These are phyloP conservation scores for Fermentozyma sake DNA, from an alignment of 1,139 yeast genomes.

Conservation along the genomic window DNA sequence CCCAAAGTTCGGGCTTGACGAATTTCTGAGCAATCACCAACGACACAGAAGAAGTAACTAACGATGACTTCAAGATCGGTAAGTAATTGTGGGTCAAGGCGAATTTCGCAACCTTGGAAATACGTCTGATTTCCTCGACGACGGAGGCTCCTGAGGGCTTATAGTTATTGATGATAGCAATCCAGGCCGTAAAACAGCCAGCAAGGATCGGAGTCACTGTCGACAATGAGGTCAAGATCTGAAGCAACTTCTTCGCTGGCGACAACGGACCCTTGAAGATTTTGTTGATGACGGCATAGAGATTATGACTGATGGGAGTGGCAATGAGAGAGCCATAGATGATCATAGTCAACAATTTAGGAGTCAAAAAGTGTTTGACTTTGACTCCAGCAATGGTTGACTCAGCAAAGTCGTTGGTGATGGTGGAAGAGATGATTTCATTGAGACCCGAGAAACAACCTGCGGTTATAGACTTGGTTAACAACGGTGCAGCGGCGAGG, in stretches of 20 bases:
- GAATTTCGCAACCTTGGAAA: slow-evolving; percentile 16
- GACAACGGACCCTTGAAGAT: slow-evolving; percentile 38
- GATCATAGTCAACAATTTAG: slow-evolving; percentile 61
- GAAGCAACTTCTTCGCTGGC: slow-evolving; percentile 42
- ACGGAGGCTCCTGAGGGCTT: slow-evolving; percentile 8
- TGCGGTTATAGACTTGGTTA: slow-evolving; percentile 59
- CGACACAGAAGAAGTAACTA: slow-evolving; percentile 60
- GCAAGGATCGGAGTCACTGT: slow-evolving; percentile 64
- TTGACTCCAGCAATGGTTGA: slow-evolving; percentile 15
- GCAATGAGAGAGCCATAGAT: slow-evolving; percentile 65
- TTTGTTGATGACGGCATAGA: slow-evolving; percentile 44
- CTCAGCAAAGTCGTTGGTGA: slow-evolving; percentile 43
- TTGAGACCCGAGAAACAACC: slow-evolving; percentile 55
- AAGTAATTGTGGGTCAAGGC: slow-evolving; percentile 50
- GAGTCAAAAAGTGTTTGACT: slow-evolving; percentile 35
- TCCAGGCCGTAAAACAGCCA: slow-evolving; percentile 53
- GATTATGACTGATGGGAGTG: slow-evolving; percentile 72
- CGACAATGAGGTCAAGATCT: slow-evolving; percentile 55
- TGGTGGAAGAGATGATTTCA: slow-evolving; percentile 51
- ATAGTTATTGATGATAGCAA: slow-evolving; percentile 42
- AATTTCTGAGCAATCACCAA: slow-evolving; percentile 71
- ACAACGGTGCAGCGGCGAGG: slow-evolving; percentile 47
- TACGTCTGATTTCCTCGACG: slow-evolving; percentile 18
- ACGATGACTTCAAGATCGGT: slow-evolving; percentile 58
- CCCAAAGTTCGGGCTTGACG: slow-evolving; percentile 75